Evolutionary conservation across 768 basidiomycete genomes (phyloP).

Genomic region (Pulveroboletus sp.): DNA sequence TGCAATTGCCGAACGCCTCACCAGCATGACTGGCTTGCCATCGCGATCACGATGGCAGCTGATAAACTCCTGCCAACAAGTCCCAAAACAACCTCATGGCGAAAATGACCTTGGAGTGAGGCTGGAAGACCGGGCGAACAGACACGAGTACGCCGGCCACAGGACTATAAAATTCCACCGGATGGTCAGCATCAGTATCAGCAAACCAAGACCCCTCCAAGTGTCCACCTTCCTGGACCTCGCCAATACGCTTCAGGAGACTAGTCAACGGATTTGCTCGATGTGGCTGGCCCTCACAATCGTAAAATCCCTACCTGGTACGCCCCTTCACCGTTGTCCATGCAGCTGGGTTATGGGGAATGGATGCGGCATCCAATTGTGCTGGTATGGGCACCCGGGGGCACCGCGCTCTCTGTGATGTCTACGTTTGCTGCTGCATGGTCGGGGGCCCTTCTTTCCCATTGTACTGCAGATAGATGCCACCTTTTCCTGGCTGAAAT

Average conservation of each 20-base stretch:
- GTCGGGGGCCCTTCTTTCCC: conserved; percentile 36
- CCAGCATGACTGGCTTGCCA: conserved; percentile 19
- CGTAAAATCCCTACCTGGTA: conserved; percentile 7
- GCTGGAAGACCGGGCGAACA: conserved; percentile 8
- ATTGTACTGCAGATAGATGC: conserved; percentile 32
- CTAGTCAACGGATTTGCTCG: background rate
- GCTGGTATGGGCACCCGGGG: conserved; percentile 3
- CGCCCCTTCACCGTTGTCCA: conserved; percentile 9
- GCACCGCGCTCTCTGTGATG: conserved; percentile 20
- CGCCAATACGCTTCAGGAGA: background rate
- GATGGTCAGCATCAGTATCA: conserved; percentile 15
- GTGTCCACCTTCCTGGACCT: conserved; percentile 4
- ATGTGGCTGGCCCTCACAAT: background rate
- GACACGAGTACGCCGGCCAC: conserved; percentile 15
- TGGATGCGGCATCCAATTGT: background rate
- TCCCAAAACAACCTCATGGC: conserved; percentile 21
- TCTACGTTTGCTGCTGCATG: conserved; percentile 27
- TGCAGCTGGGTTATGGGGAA: conserved; percentile 18
- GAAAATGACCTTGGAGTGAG: conserved; percentile 7
- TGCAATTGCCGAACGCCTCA: conserved; percentile 23
- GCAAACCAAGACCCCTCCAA: conserved; percentile 7
- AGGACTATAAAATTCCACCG: conserved; percentile 24
- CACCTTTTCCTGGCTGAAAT: conserved; percentile 26
- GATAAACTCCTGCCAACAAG: conserved; percentile 21
- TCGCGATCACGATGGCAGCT: conserved; percentile 24